Evolutionary conservation across 2,329 filamentous ascomycete genomes (phyloP).

Genomic region (Nemania abortiva): DNA sequence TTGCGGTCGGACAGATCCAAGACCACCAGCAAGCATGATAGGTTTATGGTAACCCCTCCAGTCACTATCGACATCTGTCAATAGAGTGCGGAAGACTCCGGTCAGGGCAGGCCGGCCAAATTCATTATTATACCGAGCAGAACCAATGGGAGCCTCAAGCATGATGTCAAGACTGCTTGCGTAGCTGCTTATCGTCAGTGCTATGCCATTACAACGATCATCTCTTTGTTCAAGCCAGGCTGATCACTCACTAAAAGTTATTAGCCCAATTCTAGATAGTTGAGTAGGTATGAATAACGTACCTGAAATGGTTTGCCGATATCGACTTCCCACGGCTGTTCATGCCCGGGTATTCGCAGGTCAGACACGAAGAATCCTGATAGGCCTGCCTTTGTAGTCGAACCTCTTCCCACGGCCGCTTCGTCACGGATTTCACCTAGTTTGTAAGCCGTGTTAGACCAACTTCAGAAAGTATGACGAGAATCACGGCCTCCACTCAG

Average conservation of each 20-base stretch:
- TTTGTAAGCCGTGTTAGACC: conserved; percentile 13
- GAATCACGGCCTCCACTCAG: background rate
- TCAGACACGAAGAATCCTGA: conserved; percentile 96
- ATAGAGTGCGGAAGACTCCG: conserved; percentile 91
- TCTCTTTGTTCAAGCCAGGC: background rate
- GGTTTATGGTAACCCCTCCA: conserved; percentile 96
- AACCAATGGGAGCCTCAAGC: conserved; percentile 95
- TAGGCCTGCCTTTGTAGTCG: conserved; percentile 91
- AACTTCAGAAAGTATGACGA: background rate
- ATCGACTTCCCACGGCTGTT: conserved; percentile 90
- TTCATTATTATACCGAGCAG: conserved; percentile 94
- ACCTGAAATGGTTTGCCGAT: conserved; percentile 85
- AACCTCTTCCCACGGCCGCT: conserved; percentile 92
- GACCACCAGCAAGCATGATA: conserved; percentile 85
- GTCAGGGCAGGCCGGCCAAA: conserved; percentile 91
- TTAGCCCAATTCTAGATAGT: conserved; percentile 18
- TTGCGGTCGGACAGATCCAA: conserved; percentile 90
- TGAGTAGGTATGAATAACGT: background rate
- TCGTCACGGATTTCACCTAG: conserved; percentile 71
- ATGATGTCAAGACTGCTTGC: conserved; percentile 97
- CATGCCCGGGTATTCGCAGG: conserved; percentile 85
- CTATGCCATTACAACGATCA: background rate
- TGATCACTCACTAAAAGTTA: conserved; percentile 30
- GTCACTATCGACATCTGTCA: conserved; percentile 68
- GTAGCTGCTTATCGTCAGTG: conserved; percentile 61